Conservation (phyloP, 2,329 filamentous ascomycete genomes). For the Calycina marina region DNA sequence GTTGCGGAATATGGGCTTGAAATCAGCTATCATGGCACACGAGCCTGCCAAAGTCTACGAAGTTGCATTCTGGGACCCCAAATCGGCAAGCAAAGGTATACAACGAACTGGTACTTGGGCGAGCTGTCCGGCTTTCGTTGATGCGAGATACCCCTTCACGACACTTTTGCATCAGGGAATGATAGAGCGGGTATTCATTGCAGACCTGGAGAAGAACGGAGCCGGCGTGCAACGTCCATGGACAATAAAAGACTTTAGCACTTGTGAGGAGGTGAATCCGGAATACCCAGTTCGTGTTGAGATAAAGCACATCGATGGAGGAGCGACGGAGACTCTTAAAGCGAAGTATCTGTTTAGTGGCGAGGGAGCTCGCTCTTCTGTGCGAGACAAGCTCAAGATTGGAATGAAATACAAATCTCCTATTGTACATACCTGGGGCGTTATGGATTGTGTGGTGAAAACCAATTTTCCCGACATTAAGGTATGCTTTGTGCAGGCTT, state of each 20-base stretch:
- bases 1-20: constrained; percentile 77
- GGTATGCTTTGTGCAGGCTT: constrained; percentile 38
- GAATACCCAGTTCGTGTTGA: constrained; percentile 71
- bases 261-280: constrained; percentile 37
- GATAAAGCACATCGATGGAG: constrained; percentile 63
- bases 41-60: constrained; percentile 77
- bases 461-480: constrained; percentile 69
- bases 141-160: constrained; percentile 56
- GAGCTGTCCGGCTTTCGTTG: constrained; percentile 73
- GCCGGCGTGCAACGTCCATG: constrained; percentile 48
- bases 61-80: constrained; percentile 59
- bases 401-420: constrained; percentile 57
- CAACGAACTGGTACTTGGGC: constrained; percentile 63
- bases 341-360: constrained; percentile 60
- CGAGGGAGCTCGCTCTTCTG: constrained; percentile 54
- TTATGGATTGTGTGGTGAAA: constrained; percentile 58
- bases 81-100: constrained; percentile 39
- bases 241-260: constrained; percentile 45
- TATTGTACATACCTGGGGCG: constrained; percentile 59
- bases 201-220: constrained; percentile 47
- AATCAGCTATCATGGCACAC: constrained; percentile 75
- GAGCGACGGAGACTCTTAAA: constrained; percentile 51
- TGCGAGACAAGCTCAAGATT: constrained; percentile 52
- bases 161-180: constrained; percentile 57
- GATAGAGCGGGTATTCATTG: constrained; percentile 57